These are phyloP conservation scores for Trypanosoma lewisi DNA, from an alignment of 208 protist species.

Conservation along the genomic window DNA sequence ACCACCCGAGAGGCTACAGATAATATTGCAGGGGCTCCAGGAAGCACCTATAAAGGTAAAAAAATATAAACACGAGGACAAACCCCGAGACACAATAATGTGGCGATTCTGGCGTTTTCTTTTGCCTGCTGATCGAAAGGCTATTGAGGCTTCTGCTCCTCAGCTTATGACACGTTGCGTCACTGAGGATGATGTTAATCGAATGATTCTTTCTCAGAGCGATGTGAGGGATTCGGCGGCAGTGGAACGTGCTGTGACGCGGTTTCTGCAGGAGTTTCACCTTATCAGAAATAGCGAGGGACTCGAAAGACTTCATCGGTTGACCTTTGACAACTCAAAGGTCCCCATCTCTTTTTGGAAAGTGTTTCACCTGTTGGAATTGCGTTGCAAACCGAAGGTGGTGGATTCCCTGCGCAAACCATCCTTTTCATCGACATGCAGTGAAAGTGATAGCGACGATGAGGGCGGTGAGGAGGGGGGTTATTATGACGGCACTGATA, in stretches of 20 bases:
- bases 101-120: conserved; percentile 35
- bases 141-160: conserved; percentile 2
- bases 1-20: conserved; percentile 16
- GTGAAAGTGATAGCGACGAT: conserved; percentile 10
- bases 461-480: too few relatives aligned
- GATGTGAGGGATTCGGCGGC: conserved; percentile 19
- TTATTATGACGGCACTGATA: neutral
- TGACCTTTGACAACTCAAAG: conserved; percentile 6
- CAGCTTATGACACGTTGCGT: neutral
- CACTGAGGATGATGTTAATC: conserved; percentile 12
- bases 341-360: conserved; percentile 59
- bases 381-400: conserved; percentile 26
- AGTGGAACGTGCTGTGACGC: conserved; percentile 36
- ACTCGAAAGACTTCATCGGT: neutral
- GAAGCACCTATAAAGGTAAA: neutral
- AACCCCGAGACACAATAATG: neutral
- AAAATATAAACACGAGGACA: conserved; percentile 1
- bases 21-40: conserved; percentile 27
- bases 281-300: conserved; percentile 2
- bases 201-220: conserved; percentile 2
- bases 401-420: neutral
- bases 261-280: conserved; percentile 38
- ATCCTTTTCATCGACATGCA: too few relatives aligned
- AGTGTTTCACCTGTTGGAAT: conserved; percentile 60
- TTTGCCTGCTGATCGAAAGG: conserved; percentile 28